A percentile compares a stretch with the other conserved stretches of the same genome.
Evolutionary conservation across 1,139 yeast species (phyloP).

Genomic region (Geotrichum restrictum): DNA sequence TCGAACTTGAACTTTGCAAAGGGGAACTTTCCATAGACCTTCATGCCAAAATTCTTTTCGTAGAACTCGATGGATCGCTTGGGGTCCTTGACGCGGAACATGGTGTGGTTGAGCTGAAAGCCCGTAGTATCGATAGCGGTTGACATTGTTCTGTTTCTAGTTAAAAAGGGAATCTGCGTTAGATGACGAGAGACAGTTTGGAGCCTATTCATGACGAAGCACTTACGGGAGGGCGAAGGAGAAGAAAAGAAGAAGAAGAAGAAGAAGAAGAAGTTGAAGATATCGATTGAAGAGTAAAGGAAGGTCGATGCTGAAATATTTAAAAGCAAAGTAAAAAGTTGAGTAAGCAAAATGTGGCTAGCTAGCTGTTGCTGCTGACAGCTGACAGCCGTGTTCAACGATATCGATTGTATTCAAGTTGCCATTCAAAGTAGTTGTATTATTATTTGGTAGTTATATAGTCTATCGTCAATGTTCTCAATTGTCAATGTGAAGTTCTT

Average conservation of each 20-base stretch:
- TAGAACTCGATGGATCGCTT: conserved; percentile 69
- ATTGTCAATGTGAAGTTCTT: too few relatives aligned
- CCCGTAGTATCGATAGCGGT: conserved; percentile 22
- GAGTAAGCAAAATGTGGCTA: too few relatives aligned
- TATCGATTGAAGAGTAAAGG: background rate
- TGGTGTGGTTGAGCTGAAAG: conserved; percentile 37
- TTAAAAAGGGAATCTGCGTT: background rate
- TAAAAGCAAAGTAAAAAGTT: too few relatives aligned
- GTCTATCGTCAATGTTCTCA: too few relatives aligned
- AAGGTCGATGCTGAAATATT: too few relatives aligned
- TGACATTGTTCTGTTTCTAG: conserved; percentile 16
- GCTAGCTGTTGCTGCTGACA: background rate
- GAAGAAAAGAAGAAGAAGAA: background rate
- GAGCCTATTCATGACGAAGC: background rate
- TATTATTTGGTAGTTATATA: too few relatives aligned
- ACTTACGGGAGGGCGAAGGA: background rate
- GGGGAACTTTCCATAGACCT: conserved; percentile 50
- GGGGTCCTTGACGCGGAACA: conserved; percentile 82
- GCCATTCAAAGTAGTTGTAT: too few relatives aligned
- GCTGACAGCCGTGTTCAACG: too few relatives aligned
- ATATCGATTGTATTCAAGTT: too few relatives aligned
- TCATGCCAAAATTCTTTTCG: conserved; percentile 70
- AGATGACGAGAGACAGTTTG: conserved; percentile 12
- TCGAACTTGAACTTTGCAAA: conserved; percentile 57
- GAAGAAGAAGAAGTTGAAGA: background rate